Base-by-base conservation (phyloP, 2,329 filamentous ascomycete species). In the Trichoderma koningii region DNA sequence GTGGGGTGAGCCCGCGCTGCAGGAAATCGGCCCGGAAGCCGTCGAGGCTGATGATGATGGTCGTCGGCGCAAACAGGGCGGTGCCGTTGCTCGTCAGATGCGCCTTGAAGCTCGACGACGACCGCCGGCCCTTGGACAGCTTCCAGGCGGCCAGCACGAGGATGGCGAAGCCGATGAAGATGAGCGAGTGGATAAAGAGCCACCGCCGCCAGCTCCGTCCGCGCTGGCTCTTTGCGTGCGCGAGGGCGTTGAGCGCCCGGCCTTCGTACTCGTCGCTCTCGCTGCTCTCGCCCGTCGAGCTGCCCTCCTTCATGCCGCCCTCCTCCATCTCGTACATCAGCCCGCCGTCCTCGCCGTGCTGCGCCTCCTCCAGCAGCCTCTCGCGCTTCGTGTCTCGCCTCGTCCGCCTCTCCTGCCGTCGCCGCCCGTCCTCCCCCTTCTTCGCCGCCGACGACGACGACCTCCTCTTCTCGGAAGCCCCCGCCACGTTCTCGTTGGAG, bases 1-100 rank as follows among this genome's bases (percentile, higher is more conserved):
- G 88, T 0, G 94, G 95, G 1, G 94, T 97, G 38, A 98, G 79
- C 0, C 89, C 89, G 15, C 93, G 88, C 68, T 90, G 86, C 47
- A 99, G 81, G 73, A 97, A 98, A 75, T 98, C 95, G 21, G 95
- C 94, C 17, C 95, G 89, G 79, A 99, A 98, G 3, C 95, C 95
- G 76, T 99, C 95, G 19, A 99, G 83, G 52, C 93, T 97, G 73
- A 99, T 91, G 62, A 98, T 82, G 66, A 99, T 90, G 1, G 95
- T 97, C 0, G 95, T 99, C 0, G 93, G 93, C 10, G 88, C 89
- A 74, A 98, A 99, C 5, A 92, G 79, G 2, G 93, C 90, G 0
- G 93, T 96, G 62, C 95, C 95, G 75, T 99, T 99, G 79, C 83
- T 89, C 66, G 84, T 72, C 23, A 85, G 70, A 30, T 67, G 70